Base-by-base conservation (phyloP, 2,329 filamentous ascomycete species). In the Aureobasidium musti region DNA sequence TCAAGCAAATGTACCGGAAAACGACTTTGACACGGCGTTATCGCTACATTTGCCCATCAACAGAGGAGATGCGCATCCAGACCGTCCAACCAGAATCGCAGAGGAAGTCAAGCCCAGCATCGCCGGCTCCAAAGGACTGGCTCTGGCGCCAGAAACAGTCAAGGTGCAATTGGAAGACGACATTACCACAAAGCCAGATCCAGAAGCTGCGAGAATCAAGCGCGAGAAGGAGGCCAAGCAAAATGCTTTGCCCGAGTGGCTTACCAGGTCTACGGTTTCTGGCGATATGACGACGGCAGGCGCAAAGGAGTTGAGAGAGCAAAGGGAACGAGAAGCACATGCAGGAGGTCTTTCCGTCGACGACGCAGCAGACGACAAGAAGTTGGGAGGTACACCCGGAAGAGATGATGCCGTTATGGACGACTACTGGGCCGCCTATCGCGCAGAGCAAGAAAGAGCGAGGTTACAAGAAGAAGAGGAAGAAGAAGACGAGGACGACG, bases 21-120 rank as follows among this genome's bases (percentile, higher is more conserved):
- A 90, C 74, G 89, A 86, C 70, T 92, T 91, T 71, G 89, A 92
- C 59, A 82, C 85, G 26, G 90, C 90, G 2, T 81, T 90, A 28
- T 81, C 84, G 28, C 84, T 84, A 61, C 84, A 86, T 21, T 82
- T 87, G 17, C 87, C 88, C 3, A 85, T 93, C 30, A 78, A 86
- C 63, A 84, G 90, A 70, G 87, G 90, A 70, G 84, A 87, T 49
- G 86, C 85, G 56, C 82, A 92, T 75, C 89, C 89, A 69, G 84
- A 72, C 35, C 67, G 68, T 6, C 71, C 71, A 23, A 74, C 69
- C 4, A 74, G 76, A 67, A 68, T 68, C 30, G 73, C 76, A 28
- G 76, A 78, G 65, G 65, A 73, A 13, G 72, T 72, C 10, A 73
- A 74, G 39, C 69, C 71, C n/a, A 73, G 71, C 47, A 67, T 77